Conservation (phyloP, 345 rosid species). For the Aegle marmelos region DNA sequence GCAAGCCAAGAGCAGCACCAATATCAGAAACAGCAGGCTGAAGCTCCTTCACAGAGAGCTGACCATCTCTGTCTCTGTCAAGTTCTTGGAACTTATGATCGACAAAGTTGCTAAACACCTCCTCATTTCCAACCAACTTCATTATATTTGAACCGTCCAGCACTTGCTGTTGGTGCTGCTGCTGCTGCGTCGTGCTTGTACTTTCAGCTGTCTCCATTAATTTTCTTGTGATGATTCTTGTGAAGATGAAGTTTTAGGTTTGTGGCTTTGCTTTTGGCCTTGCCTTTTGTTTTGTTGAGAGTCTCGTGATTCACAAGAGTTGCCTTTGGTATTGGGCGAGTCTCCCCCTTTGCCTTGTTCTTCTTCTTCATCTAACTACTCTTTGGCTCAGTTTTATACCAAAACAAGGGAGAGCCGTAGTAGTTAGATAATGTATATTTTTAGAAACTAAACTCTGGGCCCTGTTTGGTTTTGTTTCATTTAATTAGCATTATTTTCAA, state of each 20-base stretch:
- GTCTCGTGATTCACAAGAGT: slow-evolving; percentile 34
- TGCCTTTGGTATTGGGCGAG: no score
- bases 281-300: slow-evolving; percentile 4
- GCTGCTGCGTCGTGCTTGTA: not conserved
- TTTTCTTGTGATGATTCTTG: slow-evolving; percentile 18
- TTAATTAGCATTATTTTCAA: not conserved
- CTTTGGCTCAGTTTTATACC: not conserved
- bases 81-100: slow-evolving; percentile 80
- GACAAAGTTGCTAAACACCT: slow-evolving; percentile 70
- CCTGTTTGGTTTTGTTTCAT: slow-evolving; percentile 17
- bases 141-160: slow-evolving; percentile 90
- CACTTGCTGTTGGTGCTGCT: slow-evolving; percentile 37
- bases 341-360: not conserved
- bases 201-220: slow-evolving; percentile 34
- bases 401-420: not conserved
- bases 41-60: slow-evolving; percentile 78
- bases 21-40: slow-evolving; percentile 94
- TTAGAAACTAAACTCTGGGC: not conserved
- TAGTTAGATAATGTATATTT: not conserved
- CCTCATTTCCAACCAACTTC: slow-evolving; percentile 79
- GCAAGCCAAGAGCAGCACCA: slow-evolving; percentile 92
- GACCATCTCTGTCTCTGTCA: slow-evolving; percentile 75
- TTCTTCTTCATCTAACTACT: not conserved
- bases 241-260: not conserved
- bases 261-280: not conserved